Base-by-base conservation (phyloP, 179 eudicot genomes). In the Gypsophila paniculata region DNA sequence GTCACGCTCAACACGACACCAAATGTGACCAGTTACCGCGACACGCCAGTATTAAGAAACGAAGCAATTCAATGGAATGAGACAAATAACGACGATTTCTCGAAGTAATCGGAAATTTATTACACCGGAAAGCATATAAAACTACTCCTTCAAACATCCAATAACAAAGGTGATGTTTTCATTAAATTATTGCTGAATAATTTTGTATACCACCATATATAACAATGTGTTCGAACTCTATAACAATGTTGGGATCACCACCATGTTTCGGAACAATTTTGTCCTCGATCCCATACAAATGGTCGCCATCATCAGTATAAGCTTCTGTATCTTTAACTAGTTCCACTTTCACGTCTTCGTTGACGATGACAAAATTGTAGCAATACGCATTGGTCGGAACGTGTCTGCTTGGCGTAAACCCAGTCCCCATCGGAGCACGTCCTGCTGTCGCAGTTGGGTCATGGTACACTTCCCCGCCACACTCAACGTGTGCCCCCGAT, bases 401-500 rank as follows among this genome's bases (percentile, higher is more conserved):
- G 13, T 53, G 11, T 64, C 38, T 65, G 54, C 23, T 59, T 10
- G 73, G 77, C 15, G 5, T 11, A 49, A 48, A 62, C 36, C 73
- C 73, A 36, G 6, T 25, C 61, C 78, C 73, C 78, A 75, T 69
- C 36, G 8, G 6, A 21, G 78, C 13, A 34, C 12, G 13, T 32
- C 75, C 69, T 34, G 25, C 23, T 34, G 17, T 21, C 6, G 9
- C 15, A 21, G 32, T 19, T 4, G 34, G 34, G 36, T 32, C 53
- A 61, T 18, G 61, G 52, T 21, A 64, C 10, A 58, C 42, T 15
- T 64, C 64, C 12, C 75, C 75, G 0, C 76, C 76, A 22, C 70
- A 63, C 11, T 48, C 68, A 8, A 75, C 60, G 13, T 51, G 61
- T 10, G 73, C 48, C 9, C 73, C 78, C 23, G 78, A 75, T 26